Conservation (phyloP, 495 filamentous ascomycete genomes). For the Penicillium odoratum region DNA sequence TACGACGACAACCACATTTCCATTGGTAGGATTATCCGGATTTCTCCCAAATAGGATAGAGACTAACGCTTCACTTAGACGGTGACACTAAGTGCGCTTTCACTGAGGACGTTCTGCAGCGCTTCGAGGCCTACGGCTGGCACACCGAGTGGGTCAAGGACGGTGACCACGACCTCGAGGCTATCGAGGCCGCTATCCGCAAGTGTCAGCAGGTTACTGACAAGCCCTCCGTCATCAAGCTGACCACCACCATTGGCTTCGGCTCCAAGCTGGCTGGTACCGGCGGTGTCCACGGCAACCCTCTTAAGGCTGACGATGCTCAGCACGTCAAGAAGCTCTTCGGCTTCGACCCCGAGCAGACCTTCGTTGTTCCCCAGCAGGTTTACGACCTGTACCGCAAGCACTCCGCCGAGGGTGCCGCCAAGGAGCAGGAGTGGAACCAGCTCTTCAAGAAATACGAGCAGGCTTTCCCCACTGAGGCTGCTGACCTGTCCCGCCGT, state of each 20-base stretch:
- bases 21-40: conserved; percentile 56
- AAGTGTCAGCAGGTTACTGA: conserved; percentile 82
- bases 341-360: conserved; percentile 93
- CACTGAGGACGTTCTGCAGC: conserved; percentile 94
- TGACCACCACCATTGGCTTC: conserved; percentile 97
- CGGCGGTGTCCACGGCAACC: conserved; percentile 90
- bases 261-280: conserved; percentile 93
- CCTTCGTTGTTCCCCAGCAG: conserved; percentile 89
- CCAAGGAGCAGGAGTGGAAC: conserved; percentile 94
- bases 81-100: conserved; percentile 94
- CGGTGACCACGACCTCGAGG: conserved; percentile 85
- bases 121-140: conserved; percentile 98
- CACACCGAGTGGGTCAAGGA: conserved; percentile 83
- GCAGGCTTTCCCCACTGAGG: conserved; percentile 70
- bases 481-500: conserved; percentile 79
- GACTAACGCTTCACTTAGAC: conserved; percentile 50
- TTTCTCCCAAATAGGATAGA: neutral
- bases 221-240: conserved; percentile 96
- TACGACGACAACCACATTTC: conserved; percentile 99
- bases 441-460: conserved; percentile 85
- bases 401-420: conserved; percentile 79
- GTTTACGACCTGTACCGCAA: conserved; percentile 90
- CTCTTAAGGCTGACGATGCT: conserved; percentile 91
- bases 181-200: conserved; percentile 85
- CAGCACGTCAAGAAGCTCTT: conserved; percentile 89